phyloP scores from a whole-genome alignment of 2,329 filamentous ascomycete species.

The Cryphonectria radicalis region DNA sequence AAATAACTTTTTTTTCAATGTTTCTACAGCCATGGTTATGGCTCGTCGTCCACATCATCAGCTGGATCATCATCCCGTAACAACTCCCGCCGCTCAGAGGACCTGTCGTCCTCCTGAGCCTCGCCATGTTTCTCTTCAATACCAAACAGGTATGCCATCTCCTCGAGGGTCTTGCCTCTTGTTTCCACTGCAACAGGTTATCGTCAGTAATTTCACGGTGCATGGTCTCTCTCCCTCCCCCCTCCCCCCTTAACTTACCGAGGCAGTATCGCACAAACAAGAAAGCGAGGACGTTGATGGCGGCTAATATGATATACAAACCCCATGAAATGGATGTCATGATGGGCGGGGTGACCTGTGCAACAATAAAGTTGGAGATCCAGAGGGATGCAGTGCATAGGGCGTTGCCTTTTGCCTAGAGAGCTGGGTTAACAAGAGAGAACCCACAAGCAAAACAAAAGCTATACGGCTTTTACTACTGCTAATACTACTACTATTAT shows the following conservation, averaged over 20 bases:
- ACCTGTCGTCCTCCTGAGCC: background rate
- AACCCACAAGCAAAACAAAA: background rate
- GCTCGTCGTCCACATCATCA: slow-evolving; percentile 12
- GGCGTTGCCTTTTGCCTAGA: slow-evolving; percentile 38
- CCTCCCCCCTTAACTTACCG: background rate
- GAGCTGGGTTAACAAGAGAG: background rate
- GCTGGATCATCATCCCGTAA: slow-evolving; percentile 5
- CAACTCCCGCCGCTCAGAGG: slow-evolving; percentile 24
- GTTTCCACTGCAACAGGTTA: slow-evolving; percentile 30
- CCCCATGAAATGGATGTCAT: slow-evolving; percentile 36
- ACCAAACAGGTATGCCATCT: slow-evolving; percentile 37
- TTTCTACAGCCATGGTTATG: background rate
- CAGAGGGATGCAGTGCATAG: slow-evolving; percentile 38
- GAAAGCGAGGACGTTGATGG: slow-evolving; percentile 36
- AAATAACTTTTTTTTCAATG: background rate
- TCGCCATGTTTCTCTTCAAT: slow-evolving; percentile 29
- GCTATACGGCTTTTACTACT: background rate
- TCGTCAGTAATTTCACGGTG: background rate
- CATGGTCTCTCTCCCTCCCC: background rate
- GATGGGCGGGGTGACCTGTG: slow-evolving; percentile 33
- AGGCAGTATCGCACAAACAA: slow-evolving; percentile 36
- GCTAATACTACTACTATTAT: too few relatives aligned
- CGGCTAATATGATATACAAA: slow-evolving; percentile 35
- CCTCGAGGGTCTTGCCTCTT: slow-evolving; percentile 33
- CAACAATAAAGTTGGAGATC: slow-evolving; percentile 39